Percentiles rank a stretch among this genome's conserved stretches.
Evolutionary conservation across 1,139 yeast genomes (phyloP).

Genomic region (Yueomyces sp.): DNA sequence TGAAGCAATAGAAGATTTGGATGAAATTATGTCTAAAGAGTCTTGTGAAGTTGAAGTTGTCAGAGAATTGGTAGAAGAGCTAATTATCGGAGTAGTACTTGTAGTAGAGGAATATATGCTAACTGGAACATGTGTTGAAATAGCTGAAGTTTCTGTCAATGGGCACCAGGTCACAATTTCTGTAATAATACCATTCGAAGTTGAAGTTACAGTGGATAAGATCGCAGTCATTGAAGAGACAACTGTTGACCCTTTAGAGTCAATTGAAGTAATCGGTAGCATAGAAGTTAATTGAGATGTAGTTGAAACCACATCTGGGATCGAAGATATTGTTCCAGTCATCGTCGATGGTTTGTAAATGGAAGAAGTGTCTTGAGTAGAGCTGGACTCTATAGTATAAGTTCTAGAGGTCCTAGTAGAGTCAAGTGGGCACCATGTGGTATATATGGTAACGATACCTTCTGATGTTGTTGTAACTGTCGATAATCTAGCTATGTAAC

Average conservation of each 20-base stretch:
- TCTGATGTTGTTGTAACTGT: slow-evolving; percentile 3
- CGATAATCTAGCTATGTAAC: slow-evolving; percentile 18
- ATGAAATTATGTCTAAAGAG: neutral
- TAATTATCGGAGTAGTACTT: neutral
- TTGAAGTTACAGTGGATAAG: slow-evolving; percentile 1
- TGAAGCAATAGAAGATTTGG: neutral
- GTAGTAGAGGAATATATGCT: neutral
- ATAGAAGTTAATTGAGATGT: neutral
- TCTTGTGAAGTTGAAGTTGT: neutral
- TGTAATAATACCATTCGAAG: slow-evolving; percentile 1
- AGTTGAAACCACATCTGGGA: neutral
- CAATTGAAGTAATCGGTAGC: neutral
- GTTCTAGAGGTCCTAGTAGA: neutral
- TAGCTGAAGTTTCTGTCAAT: slow-evolving; percentile 2
- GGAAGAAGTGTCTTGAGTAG: too few relatives aligned
- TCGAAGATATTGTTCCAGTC: too few relatives aligned
- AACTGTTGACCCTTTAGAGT: neutral
- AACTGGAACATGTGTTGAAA: neutral
- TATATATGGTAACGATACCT: slow-evolving; percentile 28
- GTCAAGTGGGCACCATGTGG: slow-evolving; percentile 35
- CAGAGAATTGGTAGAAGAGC: neutral
- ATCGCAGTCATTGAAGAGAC: neutral
- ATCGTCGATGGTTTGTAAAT: too few relatives aligned
- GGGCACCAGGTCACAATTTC: slow-evolving; percentile 32
- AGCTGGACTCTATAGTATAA: too few relatives aligned